Evolutionary conservation across 441 rosid species (phyloP).

Genomic region (Hura crepitans): DNA sequence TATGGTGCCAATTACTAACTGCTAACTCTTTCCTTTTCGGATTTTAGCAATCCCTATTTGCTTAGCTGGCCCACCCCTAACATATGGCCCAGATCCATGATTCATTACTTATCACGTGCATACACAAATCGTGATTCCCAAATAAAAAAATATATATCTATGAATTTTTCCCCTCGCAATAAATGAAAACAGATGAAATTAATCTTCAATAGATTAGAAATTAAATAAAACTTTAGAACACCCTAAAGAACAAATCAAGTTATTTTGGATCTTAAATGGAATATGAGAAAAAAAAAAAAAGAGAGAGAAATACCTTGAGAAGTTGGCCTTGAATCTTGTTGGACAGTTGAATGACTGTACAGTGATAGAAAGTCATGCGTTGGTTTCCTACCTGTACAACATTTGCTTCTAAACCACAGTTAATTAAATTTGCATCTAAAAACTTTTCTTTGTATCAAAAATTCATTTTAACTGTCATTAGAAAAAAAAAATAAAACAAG

Average conservation of each 20-base stretch:
- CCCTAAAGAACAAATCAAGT: not conserved
- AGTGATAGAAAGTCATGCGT: slow-evolving; percentile 84
- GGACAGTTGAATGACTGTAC: slow-evolving; percentile 64
- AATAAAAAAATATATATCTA: not conserved
- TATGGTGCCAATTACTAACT: slow-evolving; percentile 33
- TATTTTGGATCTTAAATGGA: slow-evolving; percentile 13
- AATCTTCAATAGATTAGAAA: not conserved
- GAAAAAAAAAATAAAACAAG: not conserved
- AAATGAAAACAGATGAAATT: not conserved
- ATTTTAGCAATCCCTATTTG: slow-evolving; percentile 21
- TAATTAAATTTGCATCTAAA: slow-evolving; percentile 19
- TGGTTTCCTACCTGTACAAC: slow-evolving; percentile 70
- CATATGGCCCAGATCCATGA: slow-evolving; percentile 49
- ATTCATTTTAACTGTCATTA: not conserved
- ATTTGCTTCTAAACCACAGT: slow-evolving; percentile 38
- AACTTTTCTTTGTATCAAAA: not conserved
- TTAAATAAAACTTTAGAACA: slow-evolving; percentile 6
- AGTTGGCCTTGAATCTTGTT: slow-evolving; percentile 70
- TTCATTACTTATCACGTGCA: slow-evolving; percentile 62
- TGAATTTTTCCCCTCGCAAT: not conserved
- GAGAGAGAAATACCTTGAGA: slow-evolving; percentile 52
- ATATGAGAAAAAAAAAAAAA: not conserved
- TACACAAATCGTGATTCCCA: slow-evolving; percentile 7
- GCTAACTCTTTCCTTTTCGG: slow-evolving; percentile 33
- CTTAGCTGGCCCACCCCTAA: slow-evolving; percentile 38